Evolutionary conservation across 345 rosid genomes (phyloP).

Genomic region (Triadica sebifera): DNA sequence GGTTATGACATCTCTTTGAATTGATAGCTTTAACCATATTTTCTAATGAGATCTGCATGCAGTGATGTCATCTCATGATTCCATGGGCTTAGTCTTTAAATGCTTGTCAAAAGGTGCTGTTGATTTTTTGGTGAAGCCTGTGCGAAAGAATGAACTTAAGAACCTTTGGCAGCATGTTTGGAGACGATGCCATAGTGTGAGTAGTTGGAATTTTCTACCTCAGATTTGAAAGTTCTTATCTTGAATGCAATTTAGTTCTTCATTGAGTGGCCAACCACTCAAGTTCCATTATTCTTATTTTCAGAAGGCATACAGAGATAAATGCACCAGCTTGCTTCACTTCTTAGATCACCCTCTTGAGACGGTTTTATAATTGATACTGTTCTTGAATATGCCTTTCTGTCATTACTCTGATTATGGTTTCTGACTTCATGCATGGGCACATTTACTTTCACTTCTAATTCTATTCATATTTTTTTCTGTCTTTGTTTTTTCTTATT

Average conservation of each 20-base stretch:
- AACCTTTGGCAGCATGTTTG: constrained; percentile 35
- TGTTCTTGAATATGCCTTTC: neutral
- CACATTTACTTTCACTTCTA: neutral
- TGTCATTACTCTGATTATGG: neutral
- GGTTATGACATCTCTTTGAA: neutral
- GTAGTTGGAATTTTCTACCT: constrained; percentile 6
- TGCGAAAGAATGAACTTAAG: constrained; percentile 32
- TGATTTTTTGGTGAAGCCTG: constrained; percentile 33
- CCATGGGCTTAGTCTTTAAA: constrained; percentile 25
- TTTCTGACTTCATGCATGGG: neutral
- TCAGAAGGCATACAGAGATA: neutral
- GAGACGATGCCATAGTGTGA: constrained; percentile 30
- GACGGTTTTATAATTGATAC: too few species aligned
- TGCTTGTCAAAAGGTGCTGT: constrained; percentile 32
- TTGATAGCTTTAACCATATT: constrained; percentile 8
- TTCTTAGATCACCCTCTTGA: too few species aligned
- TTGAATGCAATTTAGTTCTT: too few species aligned
- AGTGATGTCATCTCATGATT: constrained; percentile 34
- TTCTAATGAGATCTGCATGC: constrained; percentile 17
- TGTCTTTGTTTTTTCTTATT: neutral
- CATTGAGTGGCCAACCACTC: neutral
- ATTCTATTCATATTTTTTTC: neutral
- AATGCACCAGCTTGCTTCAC: too few species aligned
- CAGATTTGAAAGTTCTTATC: neutral
- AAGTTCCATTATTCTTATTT: neutral